Evolutionary conservation across 164 flowering plant genomes (phyloP), one percentile per base, ranked within the genome.

Genomic region (Hamamelis virginiana): DNA sequence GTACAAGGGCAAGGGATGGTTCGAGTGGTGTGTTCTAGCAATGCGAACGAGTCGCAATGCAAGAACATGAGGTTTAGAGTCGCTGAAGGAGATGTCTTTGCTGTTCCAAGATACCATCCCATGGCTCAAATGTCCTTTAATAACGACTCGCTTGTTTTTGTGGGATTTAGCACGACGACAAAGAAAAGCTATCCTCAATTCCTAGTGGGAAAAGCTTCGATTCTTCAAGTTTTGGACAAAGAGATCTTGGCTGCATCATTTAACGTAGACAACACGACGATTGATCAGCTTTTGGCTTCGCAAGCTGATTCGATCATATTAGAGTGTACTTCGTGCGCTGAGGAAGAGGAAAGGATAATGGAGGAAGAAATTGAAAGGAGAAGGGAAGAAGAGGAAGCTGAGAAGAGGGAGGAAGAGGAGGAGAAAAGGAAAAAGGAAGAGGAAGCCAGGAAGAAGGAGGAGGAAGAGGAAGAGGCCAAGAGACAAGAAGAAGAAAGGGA

Each of bases 61-160:
- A 76, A 78, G 68, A 84, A 66, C 74, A 71, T 43, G 75, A 87
- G 91, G 73, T 83, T 88, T 48, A 72, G 56, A 65, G 96, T 88
- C 0, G 62, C 59, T 3, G 47, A 63, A 64, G 18, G 58, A 16
- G 62, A 62, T 43, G 67, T 83, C 10, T 92, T 95, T 69, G 77
- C 58, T 0, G 87, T 90, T 23, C 87, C 92, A 8, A 83, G 90
- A 74, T 89, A 81, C 72, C 84, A 83, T 59, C 92, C 98, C 0
- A 86, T 89, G 96, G 91, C 91, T 52, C 98, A 95, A 71, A 86
- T 90, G 74, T 80, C 97, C 0, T 95, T 82, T 74, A 85, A 82
- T 77, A 85, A 95, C 61, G 96, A 76, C 22, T 77, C 92, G 1
- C 72, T 95, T 60, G 87, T 86, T 12, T 88, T 92, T 78, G 70